A percentile compares a stretch with the other conserved stretches of the same genome.
These are phyloP conservation scores for Phytophthora palmivora DNA, from an alignment of 352 stramenopile species.

Conservation along the genomic window DNA sequence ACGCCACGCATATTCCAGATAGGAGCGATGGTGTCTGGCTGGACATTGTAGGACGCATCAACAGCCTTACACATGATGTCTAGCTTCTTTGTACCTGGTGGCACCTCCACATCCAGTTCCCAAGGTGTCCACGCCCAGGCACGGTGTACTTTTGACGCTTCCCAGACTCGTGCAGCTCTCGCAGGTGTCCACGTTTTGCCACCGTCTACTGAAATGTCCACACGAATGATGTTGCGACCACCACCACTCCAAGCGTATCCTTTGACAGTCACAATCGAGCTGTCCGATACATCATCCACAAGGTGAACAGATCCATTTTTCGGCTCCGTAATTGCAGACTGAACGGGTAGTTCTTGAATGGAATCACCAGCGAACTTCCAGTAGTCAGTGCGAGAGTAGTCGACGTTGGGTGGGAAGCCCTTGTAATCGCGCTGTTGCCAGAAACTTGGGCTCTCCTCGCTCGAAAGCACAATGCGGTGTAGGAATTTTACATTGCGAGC, in stretches of 20 bases:
- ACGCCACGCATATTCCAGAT: constrained; percentile 99
- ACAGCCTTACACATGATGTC: constrained; percentile 95
- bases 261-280: constrained; percentile 89
- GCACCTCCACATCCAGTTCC: constrained; percentile 93
- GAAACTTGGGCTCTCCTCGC: constrained; percentile 87
- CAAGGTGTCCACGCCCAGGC: constrained; percentile 97
- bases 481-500: constrained; percentile 98
- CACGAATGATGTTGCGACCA: constrained; percentile 95
- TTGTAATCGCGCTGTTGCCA: constrained; percentile 96
- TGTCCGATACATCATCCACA: constrained; percentile 64
- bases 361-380: constrained; percentile 87
- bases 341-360: constrained; percentile 93
- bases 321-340: constrained; percentile 91
- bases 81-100: constrained; percentile 75
- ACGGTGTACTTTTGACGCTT: constrained; percentile 87
- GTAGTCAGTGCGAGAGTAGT: constrained; percentile 87
- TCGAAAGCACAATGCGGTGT: constrained; percentile 87
- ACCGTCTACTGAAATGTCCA: constrained; percentile 96
- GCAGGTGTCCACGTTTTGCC: constrained; percentile 94
- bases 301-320: constrained; percentile 57
- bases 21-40: constrained; percentile 95
- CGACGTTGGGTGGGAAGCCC: constrained; percentile 84
- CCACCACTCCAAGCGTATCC: constrained; percentile 96
- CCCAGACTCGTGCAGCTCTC: constrained; percentile 84
- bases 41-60: constrained; percentile 96